Base-by-base conservation (phyloP, 257 asterid species). In the Nicotiana obtusifolia region DNA sequence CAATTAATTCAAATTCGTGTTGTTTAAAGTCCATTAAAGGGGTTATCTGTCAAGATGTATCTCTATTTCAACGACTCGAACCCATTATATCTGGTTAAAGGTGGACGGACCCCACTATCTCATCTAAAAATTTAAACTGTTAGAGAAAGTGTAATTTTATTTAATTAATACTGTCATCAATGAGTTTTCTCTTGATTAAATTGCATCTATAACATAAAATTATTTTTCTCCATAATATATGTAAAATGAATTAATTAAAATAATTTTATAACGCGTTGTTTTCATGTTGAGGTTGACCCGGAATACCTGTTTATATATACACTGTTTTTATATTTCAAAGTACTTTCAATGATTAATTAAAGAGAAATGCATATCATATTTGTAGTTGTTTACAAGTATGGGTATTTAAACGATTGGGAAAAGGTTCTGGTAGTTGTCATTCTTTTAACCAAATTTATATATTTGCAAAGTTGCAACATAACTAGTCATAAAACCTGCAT, bases 381-480 rank as follows among this genome's bases (percentile, higher is more conserved):
- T 17, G 15, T 13, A 75, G 79, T 81, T 65, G 69, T 80, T 80
- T 64, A 84, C 84, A 78, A 19, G 57, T 68, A 83, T 77, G 64
- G 76, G 14, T 64, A 68, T 76, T 85, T 81, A 71, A 56, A 49
- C 6, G 57, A 64, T 28, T 26, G 19, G 37, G 66, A 49, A 62
- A 62, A 19, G 61, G 28, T 37, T 52, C 13, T 13, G 87, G 80
- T 86, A 75, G 89, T 82, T 86, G 86, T 76, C 56, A 80, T 84
- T 82, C 65, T 83, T 78, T 86, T 77, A 82, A 82, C 89, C 85
- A 81, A 81, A 81, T 22, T 52, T 64, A 82, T 78, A 86, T 81
- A 83, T 85, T 83, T 33, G 49, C 77, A 57, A 77, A 41, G 59
- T 57, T 33, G 85, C 78, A 54, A 5, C 49, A 56, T 77, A 79